phyloP scores from a whole-genome alignment of 805 yeast species.

The Lipomyces sp. region DNA sequence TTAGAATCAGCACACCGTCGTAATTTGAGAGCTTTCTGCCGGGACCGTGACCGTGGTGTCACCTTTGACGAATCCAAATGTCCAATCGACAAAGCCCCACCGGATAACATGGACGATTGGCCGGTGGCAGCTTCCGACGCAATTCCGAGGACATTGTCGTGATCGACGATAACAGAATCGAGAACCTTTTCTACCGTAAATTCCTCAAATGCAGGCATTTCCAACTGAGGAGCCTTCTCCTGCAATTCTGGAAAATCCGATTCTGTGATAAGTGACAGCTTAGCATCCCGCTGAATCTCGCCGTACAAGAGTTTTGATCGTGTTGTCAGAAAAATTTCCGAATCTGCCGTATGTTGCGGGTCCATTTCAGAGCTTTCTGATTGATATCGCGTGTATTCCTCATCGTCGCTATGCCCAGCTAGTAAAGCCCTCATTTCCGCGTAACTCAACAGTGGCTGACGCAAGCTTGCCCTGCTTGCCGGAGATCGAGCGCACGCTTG shows the following conservation, averaged over 20 bases:
- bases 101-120: background rate
- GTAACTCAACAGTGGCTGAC: background rate
- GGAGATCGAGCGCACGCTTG: background rate
- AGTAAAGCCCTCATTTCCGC: background rate
- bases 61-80: background rate
- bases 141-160: background rate
- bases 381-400: slow-evolving; percentile 2
- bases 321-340: background rate
- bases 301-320: background rate
- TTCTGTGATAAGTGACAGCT: background rate
- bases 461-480: background rate
- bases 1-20: background rate
- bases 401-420: slow-evolving; percentile 4
- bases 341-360: background rate
- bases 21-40: background rate
- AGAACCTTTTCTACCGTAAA: background rate
- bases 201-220: background rate
- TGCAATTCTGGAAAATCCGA: background rate
- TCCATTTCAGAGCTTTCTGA: background rate
- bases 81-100: background rate
- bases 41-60: background rate
- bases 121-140: background rate
- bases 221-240: background rate
- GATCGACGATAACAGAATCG: background rate
- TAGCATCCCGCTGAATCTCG: background rate